Evolutionary conservation across 2,329 filamentous ascomycete species (phyloP).

Genomic region (Colletotrichum simmondsii): DNA sequence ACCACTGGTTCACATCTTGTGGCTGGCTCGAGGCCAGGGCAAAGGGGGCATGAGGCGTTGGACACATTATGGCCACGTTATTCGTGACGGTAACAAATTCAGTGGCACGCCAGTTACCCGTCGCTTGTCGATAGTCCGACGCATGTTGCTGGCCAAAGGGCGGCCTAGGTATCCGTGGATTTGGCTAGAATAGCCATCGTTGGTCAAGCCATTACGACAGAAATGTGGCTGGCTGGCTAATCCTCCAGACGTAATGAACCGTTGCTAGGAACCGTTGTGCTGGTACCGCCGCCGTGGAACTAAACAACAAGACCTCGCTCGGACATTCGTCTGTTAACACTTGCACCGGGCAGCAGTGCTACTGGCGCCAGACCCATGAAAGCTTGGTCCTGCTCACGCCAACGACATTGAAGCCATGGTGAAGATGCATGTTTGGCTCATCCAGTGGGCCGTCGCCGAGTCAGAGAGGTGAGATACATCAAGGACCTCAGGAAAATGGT

Average conservation of each 20-base stretch:
- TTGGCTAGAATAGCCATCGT: neutral
- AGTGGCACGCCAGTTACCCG: neutral
- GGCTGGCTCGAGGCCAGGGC: neutral
- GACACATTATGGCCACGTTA: neutral
- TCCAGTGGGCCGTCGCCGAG: neutral
- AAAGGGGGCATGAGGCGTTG: neutral
- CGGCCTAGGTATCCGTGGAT: neutral
- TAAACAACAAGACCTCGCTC: neutral
- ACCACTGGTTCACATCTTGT: neutral
- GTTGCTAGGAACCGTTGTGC: neutral
- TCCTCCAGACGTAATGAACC: neutral
- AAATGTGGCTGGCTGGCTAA: neutral
- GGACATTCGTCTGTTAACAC: neutral
- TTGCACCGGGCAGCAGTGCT: neutral
- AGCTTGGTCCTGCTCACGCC: neutral
- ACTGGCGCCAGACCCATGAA: neutral
- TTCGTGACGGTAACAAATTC: neutral
- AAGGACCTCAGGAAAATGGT: neutral
- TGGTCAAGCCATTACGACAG: neutral
- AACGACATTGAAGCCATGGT: neutral
- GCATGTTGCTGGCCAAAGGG: neutral
- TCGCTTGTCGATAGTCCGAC: neutral
- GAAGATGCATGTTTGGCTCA: neutral
- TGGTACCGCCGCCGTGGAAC: neutral
- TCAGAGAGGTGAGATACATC: neutral